Evolutionary conservation across 208 protist species (phyloP).

Genomic region (Leishmania tarentolae): DNA sequence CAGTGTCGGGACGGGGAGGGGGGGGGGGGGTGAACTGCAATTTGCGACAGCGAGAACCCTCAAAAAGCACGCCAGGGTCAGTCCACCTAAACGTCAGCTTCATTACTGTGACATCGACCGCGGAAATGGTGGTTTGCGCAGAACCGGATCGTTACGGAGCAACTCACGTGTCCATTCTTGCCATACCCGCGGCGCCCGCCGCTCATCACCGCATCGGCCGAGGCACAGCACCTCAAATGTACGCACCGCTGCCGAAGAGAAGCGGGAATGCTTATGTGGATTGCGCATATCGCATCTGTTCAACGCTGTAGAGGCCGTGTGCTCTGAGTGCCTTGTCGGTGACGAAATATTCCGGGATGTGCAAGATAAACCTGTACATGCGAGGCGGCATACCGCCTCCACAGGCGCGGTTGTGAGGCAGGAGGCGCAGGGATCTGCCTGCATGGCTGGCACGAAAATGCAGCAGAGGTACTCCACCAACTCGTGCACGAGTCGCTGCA

Average conservation of each 20-base stretch:
- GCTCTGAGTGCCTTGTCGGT: not conserved
- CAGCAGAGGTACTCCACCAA: constrained; percentile 14
- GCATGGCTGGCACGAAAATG: constrained; percentile 18
- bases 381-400: constrained; percentile 16
- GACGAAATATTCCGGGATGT: not conserved
- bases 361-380: not conserved
- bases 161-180: constrained; percentile 27
- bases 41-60: too few relatives aligned
- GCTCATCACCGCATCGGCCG: constrained; percentile 19
- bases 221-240: constrained; percentile 26
- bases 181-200: constrained; percentile 27
- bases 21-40: too few relatives aligned
- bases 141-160: not conserved
- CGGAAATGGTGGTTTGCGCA: not conserved
- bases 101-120: not conserved
- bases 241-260: constrained; percentile 14
- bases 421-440: not conserved
- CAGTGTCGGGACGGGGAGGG: too few relatives aligned
- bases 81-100: not conserved
- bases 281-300: not conserved
- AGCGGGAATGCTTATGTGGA: not conserved
- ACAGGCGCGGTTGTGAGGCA: constrained; percentile 11
- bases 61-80: not conserved
- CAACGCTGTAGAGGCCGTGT: not conserved
- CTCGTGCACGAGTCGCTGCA: constrained; percentile 20